Evolutionary conservation across 768 basidiomycete species (phyloP), one percentile per base, ranked within the genome.

Genomic region (Tulasnella sp.): DNA sequence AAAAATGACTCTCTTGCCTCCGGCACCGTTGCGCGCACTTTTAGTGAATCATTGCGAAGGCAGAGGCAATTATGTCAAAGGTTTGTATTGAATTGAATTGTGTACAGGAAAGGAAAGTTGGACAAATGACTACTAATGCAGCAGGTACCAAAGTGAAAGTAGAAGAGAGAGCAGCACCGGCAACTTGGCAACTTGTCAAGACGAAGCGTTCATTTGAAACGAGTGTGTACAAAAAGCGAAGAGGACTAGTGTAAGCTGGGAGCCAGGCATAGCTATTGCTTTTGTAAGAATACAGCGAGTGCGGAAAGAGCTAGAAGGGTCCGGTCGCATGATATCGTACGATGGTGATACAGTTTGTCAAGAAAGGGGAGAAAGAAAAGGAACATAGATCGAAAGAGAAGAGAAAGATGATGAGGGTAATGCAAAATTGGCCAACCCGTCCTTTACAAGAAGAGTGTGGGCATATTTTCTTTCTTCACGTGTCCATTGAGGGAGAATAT

Each of bases 361-460:
- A 31, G n/a, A 64, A n/a, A 69, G 18, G 64, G 18, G 12, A 14
- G 64, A 6, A 22, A 37, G 18, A 31, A 28, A 24, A 37, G 20
- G 31, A n/a, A 31, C 58, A 37, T 11, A 69, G 34, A 6, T 18
- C 18, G 12, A 16, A 20, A 54, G 6, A 7, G 54, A n/a, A n/a
- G n/a, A n/a, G n/a, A n/a, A n/a, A 54, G n/a, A 54, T 9, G 24
- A 54, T 54, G 54, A 54, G 5, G 54, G 54, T 22, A n/a, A 69
- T 69, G 64, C 64, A 69, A 69, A 69, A 69, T 69, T 46, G 64
- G 64, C 64, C 64, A 37, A 69, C 64, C 28, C 64, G 64, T 69
- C 64, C 64, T 69, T 69, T 69, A 12, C 64, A 69, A 69, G 64
- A 69, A 69, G 64, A 37, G 64, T 69, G 18, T 37, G 64, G 64